Conservation (phyloP, 306 rosid species). For the Sphenostylis stenocarpa region DNA sequence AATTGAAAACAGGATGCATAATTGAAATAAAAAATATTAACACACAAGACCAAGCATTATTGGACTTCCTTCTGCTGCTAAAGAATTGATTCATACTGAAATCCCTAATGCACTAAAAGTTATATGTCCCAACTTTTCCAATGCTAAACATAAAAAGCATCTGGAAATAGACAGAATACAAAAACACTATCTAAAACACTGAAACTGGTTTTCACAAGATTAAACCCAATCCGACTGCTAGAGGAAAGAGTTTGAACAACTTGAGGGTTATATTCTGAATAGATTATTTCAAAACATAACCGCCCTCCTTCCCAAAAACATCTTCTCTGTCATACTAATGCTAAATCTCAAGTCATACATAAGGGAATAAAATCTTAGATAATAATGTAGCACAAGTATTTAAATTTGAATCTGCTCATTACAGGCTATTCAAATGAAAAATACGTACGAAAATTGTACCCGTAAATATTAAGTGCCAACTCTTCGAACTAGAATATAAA, state of each 20-base stretch:
- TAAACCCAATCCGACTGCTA: neutral
- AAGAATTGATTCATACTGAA: slow-evolving; percentile 17
- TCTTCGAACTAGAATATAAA: slow-evolving; percentile 22
- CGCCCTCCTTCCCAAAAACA: slow-evolving; percentile 24
- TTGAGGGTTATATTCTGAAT: neutral
- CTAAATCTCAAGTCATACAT: neutral
- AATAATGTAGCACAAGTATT: neutral
- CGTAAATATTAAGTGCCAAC: slow-evolving; percentile 9
- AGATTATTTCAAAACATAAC: slow-evolving; percentile 4
- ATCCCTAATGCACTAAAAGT: slow-evolving; percentile 17
- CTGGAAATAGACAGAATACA: neutral
- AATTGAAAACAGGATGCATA: neutral
- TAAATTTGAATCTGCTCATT: slow-evolving; percentile 17
- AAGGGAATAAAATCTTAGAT: neutral
- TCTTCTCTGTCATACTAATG: neutral
- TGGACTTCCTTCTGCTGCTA: slow-evolving; percentile 26
- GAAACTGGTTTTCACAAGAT: neutral
- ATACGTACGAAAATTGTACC: neutral
- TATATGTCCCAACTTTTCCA: neutral
- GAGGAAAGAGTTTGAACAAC: neutral
- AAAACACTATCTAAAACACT: slow-evolving; percentile 17
- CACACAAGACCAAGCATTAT: neutral
- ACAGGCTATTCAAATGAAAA: slow-evolving; percentile 13
- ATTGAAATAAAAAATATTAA: neutral
- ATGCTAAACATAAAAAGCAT: slow-evolving; percentile 3